A percentile compares a stretch with the other conserved stretches of the same genome.
Evolutionary conservation across 768 basidiomycete species (phyloP).

Genomic region (Exidia glandulosa): DNA sequence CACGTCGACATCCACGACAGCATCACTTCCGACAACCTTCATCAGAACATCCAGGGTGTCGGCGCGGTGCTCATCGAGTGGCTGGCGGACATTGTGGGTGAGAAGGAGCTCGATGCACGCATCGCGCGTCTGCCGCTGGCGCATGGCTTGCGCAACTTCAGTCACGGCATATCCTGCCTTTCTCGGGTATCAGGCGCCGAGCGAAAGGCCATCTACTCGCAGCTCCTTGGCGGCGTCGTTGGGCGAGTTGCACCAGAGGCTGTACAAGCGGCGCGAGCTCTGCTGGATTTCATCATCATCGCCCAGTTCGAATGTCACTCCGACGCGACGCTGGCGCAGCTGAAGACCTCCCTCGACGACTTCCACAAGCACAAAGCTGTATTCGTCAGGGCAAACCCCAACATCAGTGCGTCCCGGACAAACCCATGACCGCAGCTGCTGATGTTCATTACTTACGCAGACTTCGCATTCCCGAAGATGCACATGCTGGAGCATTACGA

Average conservation of each 20-base stretch:
- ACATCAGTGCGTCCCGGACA: neutral
- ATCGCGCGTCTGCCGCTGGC: slow-evolving; percentile 5
- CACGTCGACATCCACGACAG: slow-evolving; percentile 15
- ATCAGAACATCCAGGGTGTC: slow-evolving; percentile 25
- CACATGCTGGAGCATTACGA: slow-evolving; percentile 4
- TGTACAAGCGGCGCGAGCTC: slow-evolving; percentile 2
- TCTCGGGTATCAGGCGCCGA: slow-evolving; percentile 7
- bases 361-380: slow-evolving; percentile 16
- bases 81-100: slow-evolving; percentile 16
- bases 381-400: slow-evolving; percentile 3
- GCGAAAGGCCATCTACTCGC: slow-evolving; percentile 1
- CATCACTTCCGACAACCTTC: slow-evolving; percentile 24
- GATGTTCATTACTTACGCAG: neutral
- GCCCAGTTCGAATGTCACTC: slow-evolving; percentile 12
- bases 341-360: slow-evolving; percentile 4
- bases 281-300: slow-evolving; percentile 18
- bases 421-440: neutral
- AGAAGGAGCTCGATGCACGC: slow-evolving; percentile 14
- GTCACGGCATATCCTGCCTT: slow-evolving; percentile 5
- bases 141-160: slow-evolving; percentile 6
- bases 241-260: neutral
- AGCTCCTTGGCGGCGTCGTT: neutral
- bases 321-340: neutral
- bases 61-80: slow-evolving; percentile 24
- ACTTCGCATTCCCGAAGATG: slow-evolving; percentile 10